These are phyloP conservation scores for Ustilago tritici DNA, from an alignment of 1,284 basidiomycete species.

Conservation along the genomic window DNA sequence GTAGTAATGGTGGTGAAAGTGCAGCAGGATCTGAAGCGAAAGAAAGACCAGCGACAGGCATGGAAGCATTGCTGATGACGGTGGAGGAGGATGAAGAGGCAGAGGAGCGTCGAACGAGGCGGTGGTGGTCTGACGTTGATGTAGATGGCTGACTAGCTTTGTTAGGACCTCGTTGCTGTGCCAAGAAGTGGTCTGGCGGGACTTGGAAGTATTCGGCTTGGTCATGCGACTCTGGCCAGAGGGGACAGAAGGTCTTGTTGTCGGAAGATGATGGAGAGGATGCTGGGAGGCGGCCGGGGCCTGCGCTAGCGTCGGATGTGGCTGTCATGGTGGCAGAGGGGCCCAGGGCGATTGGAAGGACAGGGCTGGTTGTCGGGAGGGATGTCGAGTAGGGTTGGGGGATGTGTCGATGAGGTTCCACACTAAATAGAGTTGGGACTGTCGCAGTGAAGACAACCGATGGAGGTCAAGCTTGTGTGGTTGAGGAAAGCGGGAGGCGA, in stretches of 20 bases:
- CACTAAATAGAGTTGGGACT: background rate
- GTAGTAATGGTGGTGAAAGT: background rate
- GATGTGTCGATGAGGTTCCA: background rate
- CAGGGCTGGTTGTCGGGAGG: background rate
- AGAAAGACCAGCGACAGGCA: slow-evolving; percentile 23
- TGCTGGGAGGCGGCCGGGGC: slow-evolving; percentile 31
- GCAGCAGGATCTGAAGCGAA: slow-evolving; percentile 11
- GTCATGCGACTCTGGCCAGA: slow-evolving; percentile 48
- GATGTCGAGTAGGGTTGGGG: background rate
- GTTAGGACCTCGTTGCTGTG: slow-evolving; percentile 50
- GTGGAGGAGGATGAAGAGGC: slow-evolving; percentile 17
- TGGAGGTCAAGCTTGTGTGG: background rate
- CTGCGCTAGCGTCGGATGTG: slow-evolving; percentile 13
- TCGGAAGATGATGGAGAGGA: slow-evolving; percentile 14
- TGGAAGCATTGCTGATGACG: slow-evolving; percentile 18
- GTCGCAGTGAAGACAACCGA: background rate
- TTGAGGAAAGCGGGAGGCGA: background rate
- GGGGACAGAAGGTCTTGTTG: slow-evolving; percentile 41
- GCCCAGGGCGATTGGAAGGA: background rate
- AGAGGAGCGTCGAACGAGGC: slow-evolving; percentile 19
- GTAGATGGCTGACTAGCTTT: slow-evolving; percentile 22
- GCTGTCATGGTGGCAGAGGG: slow-evolving; percentile 6
- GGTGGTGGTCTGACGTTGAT: slow-evolving; percentile 15
- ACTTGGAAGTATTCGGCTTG: slow-evolving; percentile 58
- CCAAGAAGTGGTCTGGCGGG: slow-evolving; percentile 60